These are phyloP conservation scores for Salix koriyanagi DNA, from an alignment of 345 rosid species.

Conservation along the genomic window DNA sequence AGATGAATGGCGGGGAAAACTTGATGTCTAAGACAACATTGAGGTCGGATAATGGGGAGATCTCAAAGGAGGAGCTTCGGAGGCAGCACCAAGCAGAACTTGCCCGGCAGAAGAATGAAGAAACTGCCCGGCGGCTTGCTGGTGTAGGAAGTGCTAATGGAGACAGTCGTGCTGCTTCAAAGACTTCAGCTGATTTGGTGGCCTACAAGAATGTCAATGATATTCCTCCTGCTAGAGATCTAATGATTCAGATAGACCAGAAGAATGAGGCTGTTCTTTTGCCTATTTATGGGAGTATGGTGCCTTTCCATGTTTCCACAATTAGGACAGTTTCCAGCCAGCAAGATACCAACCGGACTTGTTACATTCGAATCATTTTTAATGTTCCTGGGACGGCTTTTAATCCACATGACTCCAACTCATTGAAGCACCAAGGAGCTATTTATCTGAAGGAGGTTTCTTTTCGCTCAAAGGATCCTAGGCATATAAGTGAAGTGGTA, in stretches of 20 bases:
- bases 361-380: slow-evolving; percentile 77
- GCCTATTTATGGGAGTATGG: slow-evolving; percentile 80
- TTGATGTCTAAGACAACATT: slow-evolving; percentile 60
- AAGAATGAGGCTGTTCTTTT: slow-evolving; percentile 78
- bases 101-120: slow-evolving; percentile 97
- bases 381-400: slow-evolving; percentile 81
- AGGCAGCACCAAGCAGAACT: slow-evolving; percentile 96
- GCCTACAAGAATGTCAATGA: slow-evolving; percentile 88
- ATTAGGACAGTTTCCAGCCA: slow-evolving; percentile 82
- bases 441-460: slow-evolving; percentile 77
- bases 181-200: slow-evolving; percentile 59
- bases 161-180: slow-evolving; percentile 52
- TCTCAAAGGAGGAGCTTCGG: slow-evolving; percentile 85
- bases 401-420: slow-evolving; percentile 60
- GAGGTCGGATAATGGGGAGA: slow-evolving; percentile 77
- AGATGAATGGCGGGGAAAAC: slow-evolving; percentile 38
- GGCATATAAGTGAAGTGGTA: slow-evolving; percentile 80
- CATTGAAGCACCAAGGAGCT: slow-evolving; percentile 57
- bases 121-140: slow-evolving; percentile 85
- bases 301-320: slow-evolving; percentile 82
- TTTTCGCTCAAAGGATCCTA: slow-evolving; percentile 80
- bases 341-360: slow-evolving; percentile 71
- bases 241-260: slow-evolving; percentile 78
- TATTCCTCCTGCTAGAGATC: slow-evolving; percentile 57
- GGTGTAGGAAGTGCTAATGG: slow-evolving; percentile 61